phyloP scores from a whole-genome alignment of 306 rosid species.

The Parietaria judaica region DNA sequence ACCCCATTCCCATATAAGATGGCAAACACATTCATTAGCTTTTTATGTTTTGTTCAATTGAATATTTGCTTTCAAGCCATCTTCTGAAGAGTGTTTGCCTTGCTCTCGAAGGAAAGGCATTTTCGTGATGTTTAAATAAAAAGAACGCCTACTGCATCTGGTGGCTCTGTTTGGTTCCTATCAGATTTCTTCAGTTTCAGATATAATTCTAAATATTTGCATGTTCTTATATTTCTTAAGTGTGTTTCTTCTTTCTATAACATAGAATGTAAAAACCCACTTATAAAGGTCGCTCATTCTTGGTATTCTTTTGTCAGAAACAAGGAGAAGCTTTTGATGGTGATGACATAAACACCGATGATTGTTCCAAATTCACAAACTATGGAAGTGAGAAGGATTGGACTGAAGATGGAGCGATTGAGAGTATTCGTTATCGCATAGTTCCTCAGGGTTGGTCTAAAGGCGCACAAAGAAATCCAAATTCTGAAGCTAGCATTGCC shows the following conservation, averaged over 20 bases:
- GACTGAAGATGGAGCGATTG: slow-evolving; percentile 39
- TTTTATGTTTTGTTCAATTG: no score
- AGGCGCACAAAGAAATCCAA: slow-evolving; percentile 61
- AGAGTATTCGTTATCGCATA: slow-evolving; percentile 61
- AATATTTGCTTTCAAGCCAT: no score
- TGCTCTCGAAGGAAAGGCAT: no score
- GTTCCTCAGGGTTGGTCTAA: slow-evolving; percentile 88
- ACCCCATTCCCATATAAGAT: no score
- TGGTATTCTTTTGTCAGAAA: slow-evolving; percentile 28
- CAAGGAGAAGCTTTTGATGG: slow-evolving; percentile 31
- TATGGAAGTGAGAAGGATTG: slow-evolving; percentile 29
- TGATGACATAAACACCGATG: slow-evolving; percentile 51
- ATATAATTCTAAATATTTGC: not conserved
- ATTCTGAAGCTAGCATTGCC: slow-evolving; percentile 21
- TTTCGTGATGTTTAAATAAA: no score
- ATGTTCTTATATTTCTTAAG: not conserved
- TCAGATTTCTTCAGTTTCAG: no score
- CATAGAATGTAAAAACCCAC: not conserved
- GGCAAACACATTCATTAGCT: no score
- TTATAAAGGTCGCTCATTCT: slow-evolving; percentile 7
- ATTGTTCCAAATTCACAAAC: slow-evolving; percentile 61
- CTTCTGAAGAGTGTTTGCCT: no score
- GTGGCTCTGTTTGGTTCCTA: no score
- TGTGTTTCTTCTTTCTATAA: no score
- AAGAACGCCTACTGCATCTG: no score